phyloP scores from a whole-genome alignment of 2,329 filamentous ascomycete species.

The Fusarium udum region DNA sequence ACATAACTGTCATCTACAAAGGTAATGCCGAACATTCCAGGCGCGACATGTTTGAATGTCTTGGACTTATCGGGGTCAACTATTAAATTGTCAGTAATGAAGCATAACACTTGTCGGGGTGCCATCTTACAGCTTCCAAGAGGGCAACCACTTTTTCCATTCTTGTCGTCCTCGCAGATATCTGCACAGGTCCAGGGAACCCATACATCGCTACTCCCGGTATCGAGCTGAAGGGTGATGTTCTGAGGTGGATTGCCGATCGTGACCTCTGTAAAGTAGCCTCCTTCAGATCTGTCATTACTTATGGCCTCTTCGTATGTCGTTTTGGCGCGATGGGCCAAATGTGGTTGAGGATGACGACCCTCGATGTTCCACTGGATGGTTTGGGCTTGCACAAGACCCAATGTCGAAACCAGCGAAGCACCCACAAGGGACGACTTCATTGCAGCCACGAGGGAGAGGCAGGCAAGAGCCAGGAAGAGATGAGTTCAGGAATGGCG shows the following conservation, averaged over 20 bases:
- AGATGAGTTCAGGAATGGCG: slow-evolving; percentile 33
- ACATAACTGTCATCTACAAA: slow-evolving; percentile 70
- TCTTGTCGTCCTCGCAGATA: slow-evolving; percentile 50
- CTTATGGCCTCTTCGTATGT: slow-evolving; percentile 55
- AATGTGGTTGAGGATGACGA: slow-evolving; percentile 43
- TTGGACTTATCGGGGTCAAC: slow-evolving; percentile 57
- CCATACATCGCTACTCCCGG: slow-evolving; percentile 73
- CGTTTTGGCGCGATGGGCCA: slow-evolving; percentile 51
- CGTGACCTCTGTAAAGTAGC: slow-evolving; percentile 65
- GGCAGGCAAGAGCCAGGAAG: neutral
- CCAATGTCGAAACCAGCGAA: slow-evolving; percentile 38
- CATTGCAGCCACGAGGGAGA: slow-evolving; percentile 33
- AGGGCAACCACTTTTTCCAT: slow-evolving; percentile 47
- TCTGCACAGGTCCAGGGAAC: slow-evolving; percentile 54
- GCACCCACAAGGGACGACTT: slow-evolving; percentile 33
- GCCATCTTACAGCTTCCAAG: slow-evolving; percentile 58
- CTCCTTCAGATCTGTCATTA: slow-evolving; percentile 56
- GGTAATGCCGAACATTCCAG: slow-evolving; percentile 62
- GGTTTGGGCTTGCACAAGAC: slow-evolving; percentile 45
- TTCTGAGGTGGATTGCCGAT: slow-evolving; percentile 67
- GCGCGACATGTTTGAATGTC: slow-evolving; percentile 56
- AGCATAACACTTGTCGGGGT: neutral
- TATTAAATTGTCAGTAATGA: slow-evolving; percentile 46
- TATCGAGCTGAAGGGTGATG: slow-evolving; percentile 69
- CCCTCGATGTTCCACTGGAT: slow-evolving; percentile 61